A percentile compares a stretch with the other conserved stretches of the same genome.
Conservation (phyloP, 2,329 filamentous ascomycete genomes). For the Thelonectria rubi region DNA sequence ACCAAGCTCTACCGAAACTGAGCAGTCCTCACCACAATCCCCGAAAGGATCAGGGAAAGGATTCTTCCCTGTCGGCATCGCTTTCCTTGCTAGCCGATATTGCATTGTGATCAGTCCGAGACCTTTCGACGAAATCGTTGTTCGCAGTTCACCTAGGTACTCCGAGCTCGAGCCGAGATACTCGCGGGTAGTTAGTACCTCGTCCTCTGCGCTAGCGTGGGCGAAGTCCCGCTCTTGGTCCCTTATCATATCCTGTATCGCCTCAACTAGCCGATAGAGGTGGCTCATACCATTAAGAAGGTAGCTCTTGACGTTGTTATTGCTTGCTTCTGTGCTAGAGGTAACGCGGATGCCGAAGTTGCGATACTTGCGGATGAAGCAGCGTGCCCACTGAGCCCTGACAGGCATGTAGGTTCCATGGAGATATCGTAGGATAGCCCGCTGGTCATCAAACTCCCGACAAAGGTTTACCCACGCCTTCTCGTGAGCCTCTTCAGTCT, state of each 20-base stretch:
- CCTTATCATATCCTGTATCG: slow-evolving; percentile 19
- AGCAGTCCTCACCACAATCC: slow-evolving; percentile 13
- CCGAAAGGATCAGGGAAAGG: background rate
- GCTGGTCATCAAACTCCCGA: slow-evolving; percentile 13
- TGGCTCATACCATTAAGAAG: slow-evolving; percentile 18
- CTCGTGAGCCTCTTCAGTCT: no score
- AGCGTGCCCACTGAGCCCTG: slow-evolving; percentile 21
- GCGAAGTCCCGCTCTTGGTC: slow-evolving; percentile 21
- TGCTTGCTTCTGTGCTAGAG: slow-evolving; percentile 22
- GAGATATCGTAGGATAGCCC: slow-evolving; percentile 16
- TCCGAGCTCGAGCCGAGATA: slow-evolving; percentile 1
- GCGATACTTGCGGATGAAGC: slow-evolving; percentile 23
- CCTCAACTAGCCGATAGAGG: slow-evolving; percentile 20
- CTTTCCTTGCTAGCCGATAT: background rate
- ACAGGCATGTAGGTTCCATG: slow-evolving; percentile 22
- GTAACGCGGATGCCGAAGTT: slow-evolving; percentile 24
- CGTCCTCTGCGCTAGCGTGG: slow-evolving; percentile 15
- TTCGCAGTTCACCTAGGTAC: background rate
- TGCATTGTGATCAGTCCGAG: background rate
- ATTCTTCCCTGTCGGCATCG: slow-evolving; percentile 1
- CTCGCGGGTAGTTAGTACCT: slow-evolving; percentile 15
- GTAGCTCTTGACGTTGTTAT: slow-evolving; percentile 23
- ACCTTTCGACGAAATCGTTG: background rate
- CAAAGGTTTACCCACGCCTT: slow-evolving; percentile 13
- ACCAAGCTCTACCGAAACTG: slow-evolving; percentile 13